A percentile compares a stretch with the other conserved stretches of the same genome.
Conservation (phyloP, 768 basidiomycete genomes). For the Auriscalpium orientale region DNA sequence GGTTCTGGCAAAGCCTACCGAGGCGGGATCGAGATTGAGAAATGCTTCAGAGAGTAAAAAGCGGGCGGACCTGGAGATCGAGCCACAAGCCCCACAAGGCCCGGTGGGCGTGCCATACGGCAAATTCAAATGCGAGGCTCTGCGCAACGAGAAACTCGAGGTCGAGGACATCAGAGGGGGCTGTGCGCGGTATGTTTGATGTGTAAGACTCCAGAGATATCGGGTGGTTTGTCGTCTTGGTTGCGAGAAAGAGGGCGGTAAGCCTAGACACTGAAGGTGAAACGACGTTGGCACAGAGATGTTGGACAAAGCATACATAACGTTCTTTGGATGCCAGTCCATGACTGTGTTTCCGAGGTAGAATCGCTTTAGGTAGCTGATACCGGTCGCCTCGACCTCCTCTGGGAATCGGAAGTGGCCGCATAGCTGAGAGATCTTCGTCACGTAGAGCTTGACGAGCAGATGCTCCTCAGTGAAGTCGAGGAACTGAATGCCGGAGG, state of each 20-base stretch:
- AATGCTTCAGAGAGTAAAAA: conserved; percentile 8
- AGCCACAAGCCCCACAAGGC: conserved; percentile 86
- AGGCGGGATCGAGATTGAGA: not conserved
- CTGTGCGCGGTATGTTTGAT: conserved; percentile 72
- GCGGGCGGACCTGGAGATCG: conserved; percentile 68
- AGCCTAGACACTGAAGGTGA: conserved; percentile 50
- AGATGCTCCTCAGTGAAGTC: conserved; percentile 76
- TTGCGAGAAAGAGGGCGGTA: conserved; percentile 89
- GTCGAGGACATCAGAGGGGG: conserved; percentile 78
- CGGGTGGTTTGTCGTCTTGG: conserved; percentile 95
- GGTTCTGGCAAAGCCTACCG: conserved; percentile 51
- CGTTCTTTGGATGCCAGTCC: conserved; percentile 99
- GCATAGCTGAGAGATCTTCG: conserved; percentile 81
- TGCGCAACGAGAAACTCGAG: conserved; percentile 96
- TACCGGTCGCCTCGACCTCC: conserved; percentile 88
- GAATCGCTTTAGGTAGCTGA: conserved; percentile 90
- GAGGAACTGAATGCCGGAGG: conserved; percentile 65
- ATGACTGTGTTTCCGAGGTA: conserved; percentile 97
- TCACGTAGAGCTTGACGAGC: conserved; percentile 83
- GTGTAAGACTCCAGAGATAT: conserved; percentile 85
- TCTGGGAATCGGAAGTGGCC: conserved; percentile 83
- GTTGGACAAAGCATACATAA: conserved; percentile 62
- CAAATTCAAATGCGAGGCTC: conserved; percentile 89
- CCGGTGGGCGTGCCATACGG: conserved; percentile 85
- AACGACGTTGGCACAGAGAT: not conserved